Evolutionary conservation across 148 eudicot species (phyloP).

Genomic region (Fallopia convolvulus): DNA sequence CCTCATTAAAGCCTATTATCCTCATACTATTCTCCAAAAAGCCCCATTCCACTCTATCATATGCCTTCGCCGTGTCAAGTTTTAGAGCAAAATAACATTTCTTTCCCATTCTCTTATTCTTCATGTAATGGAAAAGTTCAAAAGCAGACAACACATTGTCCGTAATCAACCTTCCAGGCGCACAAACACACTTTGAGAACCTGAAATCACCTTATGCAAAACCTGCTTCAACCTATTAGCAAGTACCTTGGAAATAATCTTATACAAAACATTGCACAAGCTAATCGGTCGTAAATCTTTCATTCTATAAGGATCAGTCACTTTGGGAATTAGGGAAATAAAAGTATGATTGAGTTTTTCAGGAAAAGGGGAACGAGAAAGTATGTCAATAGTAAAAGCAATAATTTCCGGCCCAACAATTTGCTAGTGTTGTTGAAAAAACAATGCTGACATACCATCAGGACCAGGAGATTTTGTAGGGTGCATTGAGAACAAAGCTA

Average conservation of each 20-base stretch:
- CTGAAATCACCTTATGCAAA: neutral
- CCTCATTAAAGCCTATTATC: neutral
- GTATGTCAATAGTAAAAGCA: neutral
- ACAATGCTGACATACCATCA: neutral
- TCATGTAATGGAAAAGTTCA: neutral
- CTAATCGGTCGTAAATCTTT: neutral
- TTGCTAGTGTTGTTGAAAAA: neutral
- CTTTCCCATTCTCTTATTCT: neutral
- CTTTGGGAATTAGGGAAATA: neutral
- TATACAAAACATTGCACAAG: neutral
- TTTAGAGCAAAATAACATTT: neutral
- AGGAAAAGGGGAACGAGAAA: neutral
- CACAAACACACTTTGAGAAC: neutral
- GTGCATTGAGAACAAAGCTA: neutral
- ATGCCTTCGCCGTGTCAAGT: neutral
- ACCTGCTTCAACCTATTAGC: neutral
- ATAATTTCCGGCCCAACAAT: neutral
- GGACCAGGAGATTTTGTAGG: neutral
- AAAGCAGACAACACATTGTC: neutral
- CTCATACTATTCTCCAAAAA: neutral
- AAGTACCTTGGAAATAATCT: neutral
- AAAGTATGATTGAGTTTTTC: neutral
- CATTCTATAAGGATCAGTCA: neutral
- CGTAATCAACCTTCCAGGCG: neutral
- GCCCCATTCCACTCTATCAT: conserved; percentile 6